Percentiles rank a stretch among this genome's conserved stretches.
phyloP scores from a whole-genome alignment of 441 rosid genomes.

The Pelargonium fulgidum region DNA sequence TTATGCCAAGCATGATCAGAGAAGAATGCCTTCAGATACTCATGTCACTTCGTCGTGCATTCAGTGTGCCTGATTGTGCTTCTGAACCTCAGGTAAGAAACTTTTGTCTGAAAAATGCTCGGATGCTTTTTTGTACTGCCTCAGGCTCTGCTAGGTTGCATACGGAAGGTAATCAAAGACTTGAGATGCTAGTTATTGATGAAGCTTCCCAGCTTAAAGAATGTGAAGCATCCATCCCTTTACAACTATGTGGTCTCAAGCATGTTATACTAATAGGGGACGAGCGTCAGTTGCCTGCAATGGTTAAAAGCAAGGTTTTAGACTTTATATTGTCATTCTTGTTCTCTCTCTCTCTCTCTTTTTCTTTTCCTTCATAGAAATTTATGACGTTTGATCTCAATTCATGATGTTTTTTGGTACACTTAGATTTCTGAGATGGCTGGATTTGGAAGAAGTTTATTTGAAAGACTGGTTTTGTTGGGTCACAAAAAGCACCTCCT shows the following conservation, averaged over 20 bases:
- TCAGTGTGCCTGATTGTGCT: constrained; percentile 2
- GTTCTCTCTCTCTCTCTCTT: neutral
- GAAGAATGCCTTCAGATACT: constrained; percentile 21
- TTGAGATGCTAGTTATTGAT: constrained; percentile 36
- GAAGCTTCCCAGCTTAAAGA: constrained; percentile 60
- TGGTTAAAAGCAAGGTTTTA: constrained; percentile 41
- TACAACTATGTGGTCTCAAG: constrained; percentile 35
- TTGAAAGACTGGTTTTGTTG: constrained; percentile 39
- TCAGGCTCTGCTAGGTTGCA: constrained; percentile 33
- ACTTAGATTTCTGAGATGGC: constrained; percentile 30
- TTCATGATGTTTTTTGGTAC: neutral
- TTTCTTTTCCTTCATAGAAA: neutral
- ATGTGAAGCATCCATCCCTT: constrained; percentile 47
- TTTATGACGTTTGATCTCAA: neutral
- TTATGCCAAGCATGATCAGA: neutral
- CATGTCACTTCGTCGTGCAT: constrained; percentile 14
- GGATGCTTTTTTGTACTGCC: constrained; percentile 40
- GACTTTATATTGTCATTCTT: neutral
- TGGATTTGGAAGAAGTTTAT: constrained; percentile 46
- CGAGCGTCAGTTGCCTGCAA: constrained; percentile 42
- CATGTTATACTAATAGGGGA: constrained; percentile 48
- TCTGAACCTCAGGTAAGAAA: neutral
- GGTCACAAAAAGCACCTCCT: constrained; percentile 32
- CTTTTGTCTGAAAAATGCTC: constrained; percentile 30
- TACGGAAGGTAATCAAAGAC: constrained; percentile 1